A percentile compares a stretch with the other conserved stretches of the same genome.
These are phyloP conservation scores for Scheffersomyces lignosus DNA, from an alignment of 805 yeast species.

Conservation along the genomic window DNA sequence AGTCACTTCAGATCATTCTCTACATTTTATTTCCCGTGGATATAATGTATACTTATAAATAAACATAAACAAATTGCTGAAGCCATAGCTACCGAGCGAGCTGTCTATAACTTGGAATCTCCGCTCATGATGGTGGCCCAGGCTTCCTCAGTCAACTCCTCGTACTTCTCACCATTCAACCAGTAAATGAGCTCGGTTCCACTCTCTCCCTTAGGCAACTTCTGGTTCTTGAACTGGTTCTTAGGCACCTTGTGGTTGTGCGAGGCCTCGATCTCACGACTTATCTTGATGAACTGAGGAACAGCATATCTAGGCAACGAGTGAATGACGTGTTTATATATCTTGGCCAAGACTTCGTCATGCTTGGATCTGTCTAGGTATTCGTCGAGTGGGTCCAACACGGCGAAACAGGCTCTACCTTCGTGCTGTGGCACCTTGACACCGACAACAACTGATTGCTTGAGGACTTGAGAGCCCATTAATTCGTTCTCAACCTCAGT, in stretches of 20 bases:
- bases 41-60: too few species aligned
- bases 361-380: constrained; percentile 31
- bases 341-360: constrained; percentile 28
- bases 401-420: constrained; percentile 93
- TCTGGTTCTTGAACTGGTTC: constrained; percentile 64
- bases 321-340: constrained; percentile 26
- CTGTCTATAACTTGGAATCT: constrained; percentile 37
- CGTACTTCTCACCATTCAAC: constrained; percentile 60
- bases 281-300: constrained; percentile 79
- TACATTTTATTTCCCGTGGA: too few species aligned
- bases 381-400: constrained; percentile 54
- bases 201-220: constrained; percentile 63
- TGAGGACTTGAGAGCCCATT: constrained; percentile 46
- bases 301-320: constrained; percentile 81
- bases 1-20: too few species aligned
- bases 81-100: too few species aligned
- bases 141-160: constrained; percentile 51
- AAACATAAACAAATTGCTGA: too few species aligned
- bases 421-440: constrained; percentile 82
- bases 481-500: constrained; percentile 87
- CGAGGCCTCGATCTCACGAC: constrained; percentile 55
- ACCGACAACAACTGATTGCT: constrained; percentile 85
- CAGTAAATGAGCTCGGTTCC: constrained; percentile 69
- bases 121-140: constrained; percentile 51
- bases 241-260: constrained; percentile 85